Conservation (phyloP, 2,329 filamentous ascomycete genomes). For the Penicillium concentricum region DNA sequence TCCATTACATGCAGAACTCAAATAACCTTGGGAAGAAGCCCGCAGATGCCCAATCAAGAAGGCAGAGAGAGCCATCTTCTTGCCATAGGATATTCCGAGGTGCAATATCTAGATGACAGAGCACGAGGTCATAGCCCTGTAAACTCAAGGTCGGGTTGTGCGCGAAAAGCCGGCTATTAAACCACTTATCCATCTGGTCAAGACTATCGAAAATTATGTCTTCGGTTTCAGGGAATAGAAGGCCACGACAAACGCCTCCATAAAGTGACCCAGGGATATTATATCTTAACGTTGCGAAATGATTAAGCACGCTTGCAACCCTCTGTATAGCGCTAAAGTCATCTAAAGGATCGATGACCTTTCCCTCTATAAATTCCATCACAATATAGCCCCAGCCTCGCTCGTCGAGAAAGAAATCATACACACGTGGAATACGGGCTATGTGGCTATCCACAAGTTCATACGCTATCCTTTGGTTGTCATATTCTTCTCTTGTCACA, state of each 20-base stretch:
- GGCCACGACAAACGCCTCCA: slow-evolving; percentile 12
- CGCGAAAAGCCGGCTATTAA: slow-evolving; percentile 19
- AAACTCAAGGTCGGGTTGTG: slow-evolving; percentile 8
- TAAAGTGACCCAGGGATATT: slow-evolving; percentile 10
- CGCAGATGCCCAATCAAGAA: slow-evolving; percentile 26
- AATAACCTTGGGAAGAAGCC: slow-evolving; percentile 26
- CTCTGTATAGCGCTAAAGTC: slow-evolving; percentile 8
- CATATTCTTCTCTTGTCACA: slow-evolving; percentile 12
- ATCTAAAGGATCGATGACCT: slow-evolving; percentile 16
- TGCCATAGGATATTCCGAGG: slow-evolving; percentile 21
- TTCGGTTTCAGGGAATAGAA: slow-evolving; percentile 20
- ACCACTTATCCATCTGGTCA: slow-evolving; percentile 19
- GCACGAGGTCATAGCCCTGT: slow-evolving; percentile 6
- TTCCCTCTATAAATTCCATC: slow-evolving; percentile 22
- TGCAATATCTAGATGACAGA: slow-evolving; percentile 19
- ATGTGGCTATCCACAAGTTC: slow-evolving; percentile 14
- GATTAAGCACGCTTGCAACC: slow-evolving; percentile 13
- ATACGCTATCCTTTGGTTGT: slow-evolving; percentile 14
- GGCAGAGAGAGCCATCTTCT: slow-evolving; percentile 21
- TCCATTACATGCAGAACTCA: slow-evolving; percentile 19
- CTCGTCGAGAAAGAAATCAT: slow-evolving; percentile 16
- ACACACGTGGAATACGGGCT: slow-evolving; percentile 18
- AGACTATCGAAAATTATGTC: slow-evolving; percentile 16
- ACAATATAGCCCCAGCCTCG: slow-evolving; percentile 20
- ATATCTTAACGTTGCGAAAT: slow-evolving; percentile 13